Conservation (phyloP, 371 early-diverging fungal genomes). For the Mortierella sp. region DNA sequence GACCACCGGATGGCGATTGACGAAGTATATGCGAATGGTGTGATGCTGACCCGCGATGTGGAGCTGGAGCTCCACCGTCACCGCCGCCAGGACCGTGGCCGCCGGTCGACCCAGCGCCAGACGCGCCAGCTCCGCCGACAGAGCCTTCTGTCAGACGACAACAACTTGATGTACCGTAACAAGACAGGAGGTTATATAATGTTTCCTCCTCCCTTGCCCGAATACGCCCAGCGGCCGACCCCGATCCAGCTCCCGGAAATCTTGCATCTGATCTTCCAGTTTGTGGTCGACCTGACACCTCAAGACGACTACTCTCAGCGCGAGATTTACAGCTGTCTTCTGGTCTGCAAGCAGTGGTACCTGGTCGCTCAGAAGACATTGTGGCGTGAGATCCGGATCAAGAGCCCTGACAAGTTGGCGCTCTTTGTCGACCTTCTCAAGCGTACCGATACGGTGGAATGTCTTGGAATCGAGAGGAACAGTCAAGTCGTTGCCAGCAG, state of each 20-base stretch:
- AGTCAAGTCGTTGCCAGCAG: neutral
- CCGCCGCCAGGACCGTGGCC: constrained; percentile 25
- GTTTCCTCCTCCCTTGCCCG: constrained; percentile 15
- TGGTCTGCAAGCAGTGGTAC: constrained; percentile 56
- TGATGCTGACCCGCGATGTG: constrained; percentile 26
- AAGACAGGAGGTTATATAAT: constrained; percentile 12
- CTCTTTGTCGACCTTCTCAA: constrained; percentile 41
- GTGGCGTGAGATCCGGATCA: constrained; percentile 56
- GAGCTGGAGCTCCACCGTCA: constrained; percentile 33
- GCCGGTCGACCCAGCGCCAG: constrained; percentile 8
- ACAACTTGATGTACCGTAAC: constrained; percentile 15
- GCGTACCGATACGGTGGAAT: constrained; percentile 43
- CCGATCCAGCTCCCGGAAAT: constrained; percentile 57
- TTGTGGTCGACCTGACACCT: constrained; percentile 45
- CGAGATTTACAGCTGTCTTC: constrained; percentile 42
- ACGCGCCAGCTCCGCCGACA: constrained; percentile 32
- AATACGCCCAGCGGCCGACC: constrained; percentile 24
- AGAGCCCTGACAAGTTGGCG: constrained; percentile 28
- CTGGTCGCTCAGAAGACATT: constrained; percentile 54
- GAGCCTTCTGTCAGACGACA: constrained; percentile 29
- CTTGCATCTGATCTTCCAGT: constrained; percentile 50
- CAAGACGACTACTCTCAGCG: constrained; percentile 50
- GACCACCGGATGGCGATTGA: constrained; percentile 13
- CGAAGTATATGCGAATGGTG: neutral
- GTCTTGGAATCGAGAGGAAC: constrained; percentile 36